Conservation (phyloP, 2,329 filamentous ascomycete genomes). For the Penicillium sp. region DNA sequence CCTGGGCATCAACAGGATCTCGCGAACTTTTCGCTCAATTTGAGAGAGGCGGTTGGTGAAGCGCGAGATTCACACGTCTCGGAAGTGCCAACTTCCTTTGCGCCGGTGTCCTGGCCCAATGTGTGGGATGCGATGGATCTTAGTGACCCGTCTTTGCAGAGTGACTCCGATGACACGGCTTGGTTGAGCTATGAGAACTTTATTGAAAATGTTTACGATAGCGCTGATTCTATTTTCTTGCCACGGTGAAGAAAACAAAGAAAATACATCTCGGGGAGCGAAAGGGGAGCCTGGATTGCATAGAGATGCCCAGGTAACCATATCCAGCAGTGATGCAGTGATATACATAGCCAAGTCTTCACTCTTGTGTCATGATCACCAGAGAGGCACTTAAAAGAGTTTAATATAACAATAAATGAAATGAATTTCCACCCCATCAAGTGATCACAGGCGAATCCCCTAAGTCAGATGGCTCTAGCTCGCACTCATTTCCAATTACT, state of each 20-base stretch:
- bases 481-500: background rate
- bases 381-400: background rate
- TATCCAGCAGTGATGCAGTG: background rate
- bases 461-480: background rate
- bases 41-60: background rate
- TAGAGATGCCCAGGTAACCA: background rate
- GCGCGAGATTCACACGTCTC: background rate
- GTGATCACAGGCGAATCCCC: background rate
- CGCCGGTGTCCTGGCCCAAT: constrained; percentile 17
- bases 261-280: no score
- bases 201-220: constrained; percentile 27
- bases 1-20: background rate
- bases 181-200: constrained; percentile 32
- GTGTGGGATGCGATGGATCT: constrained; percentile 29
- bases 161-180: constrained; percentile 15
- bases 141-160: constrained; percentile 2
- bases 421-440: background rate
- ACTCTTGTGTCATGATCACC: background rate
- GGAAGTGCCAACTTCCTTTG: background rate
- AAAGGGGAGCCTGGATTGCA: background rate
- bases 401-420: background rate
- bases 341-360: background rate
- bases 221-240: constrained; percentile 22
- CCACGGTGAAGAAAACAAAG: constrained; percentile 1
- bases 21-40: background rate